Evolutionary conservation across 2,329 filamentous ascomycete genomes (phyloP).

Genomic region (Apiospora phragmitis): DNA sequence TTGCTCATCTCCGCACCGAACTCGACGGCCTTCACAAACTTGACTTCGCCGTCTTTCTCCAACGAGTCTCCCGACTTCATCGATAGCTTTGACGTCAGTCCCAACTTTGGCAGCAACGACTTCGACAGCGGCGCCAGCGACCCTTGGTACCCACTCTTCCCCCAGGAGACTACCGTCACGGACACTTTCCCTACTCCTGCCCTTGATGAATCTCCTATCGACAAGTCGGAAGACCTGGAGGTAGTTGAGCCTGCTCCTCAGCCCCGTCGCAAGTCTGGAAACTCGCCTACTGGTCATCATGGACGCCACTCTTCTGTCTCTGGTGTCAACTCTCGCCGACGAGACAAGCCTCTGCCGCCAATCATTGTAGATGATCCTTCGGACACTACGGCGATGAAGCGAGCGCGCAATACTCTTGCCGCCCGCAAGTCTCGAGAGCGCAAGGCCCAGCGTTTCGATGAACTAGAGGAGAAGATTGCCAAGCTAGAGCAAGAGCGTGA

Average conservation of each 20-base stretch:
- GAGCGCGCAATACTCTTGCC: conserved; percentile 88
- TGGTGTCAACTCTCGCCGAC: conserved; percentile 72
- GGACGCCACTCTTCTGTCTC: conserved; percentile 67
- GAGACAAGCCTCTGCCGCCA: conserved; percentile 77
- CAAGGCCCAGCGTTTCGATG: conserved; percentile 75
- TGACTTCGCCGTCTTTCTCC: conserved; percentile 82
- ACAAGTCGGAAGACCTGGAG: conserved; percentile 51
- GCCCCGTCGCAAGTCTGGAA: conserved; percentile 49
- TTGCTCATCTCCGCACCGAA: conserved; percentile 78
- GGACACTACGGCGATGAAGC: conserved; percentile 84
- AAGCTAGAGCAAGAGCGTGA: conserved; percentile 67
- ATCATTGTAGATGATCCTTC: conserved; percentile 73
- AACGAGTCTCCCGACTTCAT: conserved; percentile 73
- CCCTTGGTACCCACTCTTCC: conserved; percentile 75
- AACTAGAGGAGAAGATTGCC: conserved; percentile 71
- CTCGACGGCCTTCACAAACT: conserved; percentile 76
- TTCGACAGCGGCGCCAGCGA: conserved; percentile 52
- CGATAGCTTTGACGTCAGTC: conserved; percentile 76
- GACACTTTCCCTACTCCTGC: conserved; percentile 24
- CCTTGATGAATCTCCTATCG: conserved; percentile 43
- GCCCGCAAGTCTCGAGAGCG: conserved; percentile 90
- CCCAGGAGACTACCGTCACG: conserved; percentile 41
- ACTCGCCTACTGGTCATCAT: conserved; percentile 40
- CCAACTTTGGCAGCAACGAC: conserved; percentile 66
- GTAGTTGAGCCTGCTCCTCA: conserved; percentile 40